phyloP scores from a whole-genome alignment of 257 asterid genomes.

The Echites panduratus region DNA sequence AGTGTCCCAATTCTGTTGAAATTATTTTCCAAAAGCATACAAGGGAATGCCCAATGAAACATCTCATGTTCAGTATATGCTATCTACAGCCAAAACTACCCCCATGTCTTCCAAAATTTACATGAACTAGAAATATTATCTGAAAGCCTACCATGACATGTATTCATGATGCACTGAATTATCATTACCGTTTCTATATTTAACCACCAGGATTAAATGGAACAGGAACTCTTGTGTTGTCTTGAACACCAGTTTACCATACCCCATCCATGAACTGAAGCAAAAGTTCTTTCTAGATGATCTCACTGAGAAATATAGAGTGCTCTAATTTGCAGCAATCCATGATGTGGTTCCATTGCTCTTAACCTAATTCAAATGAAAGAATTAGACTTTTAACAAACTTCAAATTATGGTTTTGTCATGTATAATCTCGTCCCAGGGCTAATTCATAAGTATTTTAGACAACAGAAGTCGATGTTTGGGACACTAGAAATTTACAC shows the following conservation, averaged over 20 bases:
- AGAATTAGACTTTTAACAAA: constrained; percentile 10
- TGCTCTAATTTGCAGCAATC: constrained; percentile 7
- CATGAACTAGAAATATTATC: constrained; percentile 4
- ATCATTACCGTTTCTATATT: constrained; percentile 6
- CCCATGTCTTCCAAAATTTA: not conserved
- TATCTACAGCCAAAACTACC: not conserved
- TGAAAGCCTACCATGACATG: constrained; percentile 1
- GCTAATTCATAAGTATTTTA: not conserved
- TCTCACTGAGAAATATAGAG: constrained; percentile 11
- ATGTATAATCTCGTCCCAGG: constrained; percentile 1
- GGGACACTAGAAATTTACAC: not conserved
- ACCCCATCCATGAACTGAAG: constrained; percentile 8
- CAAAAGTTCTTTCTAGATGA: constrained; percentile 9
- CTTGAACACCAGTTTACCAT: constrained; percentile 9
- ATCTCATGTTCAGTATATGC: not conserved
- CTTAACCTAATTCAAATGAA: constrained; percentile 6
- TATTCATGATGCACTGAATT: constrained; percentile 1
- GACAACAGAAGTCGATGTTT: not conserved
- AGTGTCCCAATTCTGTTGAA: not conserved
- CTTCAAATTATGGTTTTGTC: not conserved
- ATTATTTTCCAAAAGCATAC: not conserved
- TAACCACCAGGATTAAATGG: constrained; percentile 3
- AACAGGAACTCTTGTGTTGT: constrained; percentile 7
- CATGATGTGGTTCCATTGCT: constrained; percentile 1
- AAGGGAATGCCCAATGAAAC: not conserved